phyloP scores from a whole-genome alignment of 805 yeast genomes.

The Vanderwaltozyma yarrowii region DNA sequence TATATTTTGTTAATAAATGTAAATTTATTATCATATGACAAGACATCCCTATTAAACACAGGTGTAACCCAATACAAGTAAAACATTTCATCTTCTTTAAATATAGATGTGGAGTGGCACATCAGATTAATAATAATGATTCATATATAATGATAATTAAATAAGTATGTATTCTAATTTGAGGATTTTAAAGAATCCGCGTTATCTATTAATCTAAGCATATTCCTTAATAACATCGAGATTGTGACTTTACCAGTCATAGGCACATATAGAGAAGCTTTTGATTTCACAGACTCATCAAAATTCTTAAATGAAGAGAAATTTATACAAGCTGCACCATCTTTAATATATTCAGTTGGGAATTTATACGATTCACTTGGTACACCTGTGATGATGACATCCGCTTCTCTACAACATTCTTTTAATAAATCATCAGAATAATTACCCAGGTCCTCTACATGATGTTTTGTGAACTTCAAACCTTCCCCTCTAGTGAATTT shows the following conservation, averaged over 20 bases:
- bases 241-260: slow-evolving; percentile 95
- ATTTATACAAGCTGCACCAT: slow-evolving; percentile 87
- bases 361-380: slow-evolving; percentile 78
- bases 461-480: slow-evolving; percentile 68
- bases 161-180: no score
- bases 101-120: no score
- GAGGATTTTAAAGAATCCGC: no score
- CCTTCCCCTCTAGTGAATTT: slow-evolving; percentile 93
- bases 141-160: no score
- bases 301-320: slow-evolving; percentile 87
- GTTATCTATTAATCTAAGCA: slow-evolving; percentile 73
- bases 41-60: no score
- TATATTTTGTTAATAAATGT: no score
- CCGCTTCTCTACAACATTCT: slow-evolving; percentile 63
- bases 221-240: slow-evolving; percentile 83
- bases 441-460: slow-evolving; percentile 50
- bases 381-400: slow-evolving; percentile 93
- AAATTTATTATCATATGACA: no score
- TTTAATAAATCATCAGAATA: slow-evolving; percentile 37
- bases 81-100: no score
- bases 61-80: no score
- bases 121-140: no score
- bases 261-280: slow-evolving; percentile 89
- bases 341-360: slow-evolving; percentile 66
- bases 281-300: slow-evolving; percentile 66